Base-by-base conservation (phyloP, 2,329 filamentous ascomycete genomes). In the Thielaviopsis populi region DNA sequence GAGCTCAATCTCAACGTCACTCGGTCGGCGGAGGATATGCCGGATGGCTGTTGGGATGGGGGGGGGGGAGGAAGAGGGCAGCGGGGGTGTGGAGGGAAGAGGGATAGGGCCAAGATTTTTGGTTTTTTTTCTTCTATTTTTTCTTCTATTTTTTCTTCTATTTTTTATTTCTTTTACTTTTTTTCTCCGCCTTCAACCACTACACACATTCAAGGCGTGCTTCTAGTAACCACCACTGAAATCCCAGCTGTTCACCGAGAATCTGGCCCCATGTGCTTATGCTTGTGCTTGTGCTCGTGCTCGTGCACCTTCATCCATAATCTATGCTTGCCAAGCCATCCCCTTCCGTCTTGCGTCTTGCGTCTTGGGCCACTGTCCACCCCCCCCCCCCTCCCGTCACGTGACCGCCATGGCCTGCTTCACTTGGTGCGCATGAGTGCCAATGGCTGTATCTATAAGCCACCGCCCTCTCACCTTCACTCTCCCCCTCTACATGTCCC, bases 1-100 rank as follows among this genome's bases (percentile, higher is more conserved):
- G 59, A 61, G 59, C 42, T 61, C 59, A 61, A 61, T 61, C 22
- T 61, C 59, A 61, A 60, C 58, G 58, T 60, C 58, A 60, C 50
- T 56, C 50, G n/a, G 27, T 56, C 27, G 3, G 27, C 50, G 30
- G 17, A 13, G 24, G 24, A 56, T 37, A 33, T 30, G 27, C 11
- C 50, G 50, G 50, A 8, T 33, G 13, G 27, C 5, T 13, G 50
- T 3, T 56, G 24, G n/a, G n/a, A n/a, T n/a, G 13, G 8, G 27
- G 50, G 50, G 7, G 50, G n/a, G 50, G 50, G 33, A 8, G 33
- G 33, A 1, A 10, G 33, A 8, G 33, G 33, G 30, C 30, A 7
- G 30, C 50, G 50, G n/a, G 50, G 50, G 50, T 11, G 24, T 10
- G 7, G 50, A 17, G 11, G 15, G 17, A 5, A 22, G 24, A 7